Percentiles rank a stretch among this genome's conserved stretches.
These are phyloP conservation scores for Skeletonema tropicum DNA, from an alignment of 108 stramenopile species.

Conservation along the genomic window DNA sequence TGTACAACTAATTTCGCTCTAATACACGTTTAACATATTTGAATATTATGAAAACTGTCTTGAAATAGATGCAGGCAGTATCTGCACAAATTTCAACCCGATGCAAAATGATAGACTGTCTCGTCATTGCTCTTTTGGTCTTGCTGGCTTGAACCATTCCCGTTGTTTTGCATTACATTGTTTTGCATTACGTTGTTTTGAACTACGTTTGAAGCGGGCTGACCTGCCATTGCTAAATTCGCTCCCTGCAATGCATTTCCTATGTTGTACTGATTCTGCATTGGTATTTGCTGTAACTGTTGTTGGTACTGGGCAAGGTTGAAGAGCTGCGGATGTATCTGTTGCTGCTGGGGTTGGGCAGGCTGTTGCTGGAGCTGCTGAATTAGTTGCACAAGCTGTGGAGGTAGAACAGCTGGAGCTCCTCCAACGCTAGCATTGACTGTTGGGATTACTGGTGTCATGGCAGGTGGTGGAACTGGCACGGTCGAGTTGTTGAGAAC, in stretches of 20 bases:
- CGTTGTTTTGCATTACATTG: not conserved
- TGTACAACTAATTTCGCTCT: not conserved
- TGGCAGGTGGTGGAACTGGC: slow-evolving; percentile 5
- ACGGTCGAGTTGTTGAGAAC: not conserved
- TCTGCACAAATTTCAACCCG: not conserved
- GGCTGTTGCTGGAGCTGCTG: slow-evolving; percentile 22
- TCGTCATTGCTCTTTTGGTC: not conserved
- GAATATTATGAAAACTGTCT: not conserved
- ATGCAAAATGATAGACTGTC: not conserved
- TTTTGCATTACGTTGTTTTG: not conserved
- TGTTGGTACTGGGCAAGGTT: slow-evolving; percentile 11
- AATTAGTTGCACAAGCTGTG: slow-evolving; percentile 30
- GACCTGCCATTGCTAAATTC: not conserved
- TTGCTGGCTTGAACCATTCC: not conserved
- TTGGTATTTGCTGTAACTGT: slow-evolving; percentile 12
- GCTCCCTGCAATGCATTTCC: not conserved
- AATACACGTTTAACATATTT: not conserved
- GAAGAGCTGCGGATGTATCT: slow-evolving; percentile 15
- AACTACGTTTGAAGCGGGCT: not conserved
- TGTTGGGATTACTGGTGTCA: not conserved
- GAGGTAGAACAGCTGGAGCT: slow-evolving; percentile 13
- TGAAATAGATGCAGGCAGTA: not conserved
- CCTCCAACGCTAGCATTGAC: not conserved
- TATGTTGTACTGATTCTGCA: slow-evolving; percentile 4
- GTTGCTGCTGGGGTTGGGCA: slow-evolving; percentile 14